These are phyloP conservation scores for Podospora didyma DNA, from an alignment of 495 filamentous ascomycete species.

Conservation along the genomic window DNA sequence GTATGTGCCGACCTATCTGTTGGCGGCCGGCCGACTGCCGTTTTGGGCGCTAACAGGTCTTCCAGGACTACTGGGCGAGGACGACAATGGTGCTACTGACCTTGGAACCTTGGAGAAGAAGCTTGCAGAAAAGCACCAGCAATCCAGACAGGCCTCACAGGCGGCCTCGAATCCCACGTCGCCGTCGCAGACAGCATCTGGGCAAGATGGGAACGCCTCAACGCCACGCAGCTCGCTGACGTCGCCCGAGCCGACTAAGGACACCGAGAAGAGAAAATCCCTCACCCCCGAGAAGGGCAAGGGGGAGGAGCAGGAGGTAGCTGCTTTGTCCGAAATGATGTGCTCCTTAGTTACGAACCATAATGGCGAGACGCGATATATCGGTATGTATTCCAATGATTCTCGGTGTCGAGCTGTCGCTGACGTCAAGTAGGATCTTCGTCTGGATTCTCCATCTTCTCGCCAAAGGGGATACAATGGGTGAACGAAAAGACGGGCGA, in stretches of 20 bases:
- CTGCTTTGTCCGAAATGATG: constrained; percentile 96
- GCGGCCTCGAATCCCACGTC: constrained; percentile 43
- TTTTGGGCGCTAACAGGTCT: constrained; percentile 8
- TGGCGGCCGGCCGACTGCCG: neutral
- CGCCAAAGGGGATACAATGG: constrained; percentile 97
- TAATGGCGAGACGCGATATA: constrained; percentile 91
- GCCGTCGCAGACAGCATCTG: constrained; percentile 40
- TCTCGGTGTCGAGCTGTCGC: neutral
- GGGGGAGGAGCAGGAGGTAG: constrained; percentile 79
- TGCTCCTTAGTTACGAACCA: constrained; percentile 98
- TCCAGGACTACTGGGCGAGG: constrained; percentile 68
- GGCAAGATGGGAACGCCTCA: constrained; percentile 46
- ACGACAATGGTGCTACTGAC: constrained; percentile 84
- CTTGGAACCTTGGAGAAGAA: constrained; percentile 81
- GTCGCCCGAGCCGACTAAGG: constrained; percentile 55
- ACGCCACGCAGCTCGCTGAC: constrained; percentile 57
- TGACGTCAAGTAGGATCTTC: constrained; percentile 69
- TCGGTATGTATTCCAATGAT: constrained; percentile 56
- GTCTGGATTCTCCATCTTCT: constrained; percentile 92
- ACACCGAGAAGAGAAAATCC: constrained; percentile 40
- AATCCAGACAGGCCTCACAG: constrained; percentile 41
- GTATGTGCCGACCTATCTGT: constrained; percentile 29
- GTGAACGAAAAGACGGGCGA: constrained; percentile 98
- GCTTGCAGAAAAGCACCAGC: constrained; percentile 61
- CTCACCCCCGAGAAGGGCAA: constrained; percentile 30